Percentiles rank a stretch among this genome's conserved stretches.
Evolutionary conservation across 2,329 filamentous ascomycete species (phyloP).

Genomic region (Diplodia seriata): DNA sequence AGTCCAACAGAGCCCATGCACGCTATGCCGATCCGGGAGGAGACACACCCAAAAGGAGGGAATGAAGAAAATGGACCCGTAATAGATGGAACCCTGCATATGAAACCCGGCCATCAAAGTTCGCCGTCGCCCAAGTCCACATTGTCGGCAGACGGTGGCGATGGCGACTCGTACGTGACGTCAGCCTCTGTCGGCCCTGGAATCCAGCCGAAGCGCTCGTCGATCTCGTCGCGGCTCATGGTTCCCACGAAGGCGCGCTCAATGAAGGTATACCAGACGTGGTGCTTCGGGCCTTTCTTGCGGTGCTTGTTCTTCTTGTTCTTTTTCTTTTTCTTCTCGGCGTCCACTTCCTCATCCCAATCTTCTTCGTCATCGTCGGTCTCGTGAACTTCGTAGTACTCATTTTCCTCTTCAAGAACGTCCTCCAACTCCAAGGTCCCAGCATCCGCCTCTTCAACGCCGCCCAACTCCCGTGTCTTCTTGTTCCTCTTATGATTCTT

Average conservation of each 20-base stretch:
- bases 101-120: conserved; percentile 4
- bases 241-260: conserved; percentile 80
- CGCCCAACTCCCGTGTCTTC: neutral
- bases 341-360: conserved; percentile 44
- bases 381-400: conserved; percentile 31
- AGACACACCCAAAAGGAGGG: neutral
- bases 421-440: neutral
- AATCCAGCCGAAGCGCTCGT: conserved; percentile 45
- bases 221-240: conserved; percentile 69
- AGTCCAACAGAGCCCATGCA: conserved; percentile 1
- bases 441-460: neutral
- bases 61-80: neutral
- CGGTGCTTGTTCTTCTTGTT: conserved; percentile 58
- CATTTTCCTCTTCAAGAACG: conserved; percentile 6
- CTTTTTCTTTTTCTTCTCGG: conserved; percentile 50
- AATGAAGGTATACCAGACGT: conserved; percentile 80
- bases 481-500: conserved; percentile 37
- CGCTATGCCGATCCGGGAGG: conserved; percentile 15
- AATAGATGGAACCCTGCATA: neutral
- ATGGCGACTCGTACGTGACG: neutral
- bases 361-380: conserved; percentile 39
- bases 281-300: conserved; percentile 57
- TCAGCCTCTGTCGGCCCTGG: neutral
- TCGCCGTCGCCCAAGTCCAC: conserved; percentile 20
- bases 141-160: neutral